Evolutionary conservation across 2,329 filamentous ascomycete genomes (phyloP), one percentile per base, ranked within the genome.

Genomic region (Fusarium metavorans): DNA sequence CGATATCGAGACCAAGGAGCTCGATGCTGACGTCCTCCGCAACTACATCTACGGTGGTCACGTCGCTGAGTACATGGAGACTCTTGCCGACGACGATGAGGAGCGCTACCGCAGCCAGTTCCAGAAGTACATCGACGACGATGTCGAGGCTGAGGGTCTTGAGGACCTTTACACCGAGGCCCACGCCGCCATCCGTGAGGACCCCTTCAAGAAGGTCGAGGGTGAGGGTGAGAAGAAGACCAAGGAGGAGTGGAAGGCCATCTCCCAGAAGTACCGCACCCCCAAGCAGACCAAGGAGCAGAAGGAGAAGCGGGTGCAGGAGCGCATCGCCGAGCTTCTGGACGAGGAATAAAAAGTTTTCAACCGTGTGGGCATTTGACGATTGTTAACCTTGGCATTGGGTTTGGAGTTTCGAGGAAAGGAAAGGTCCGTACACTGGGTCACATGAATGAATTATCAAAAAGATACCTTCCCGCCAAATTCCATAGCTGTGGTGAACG

Each of bases 31-130:
- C 87, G 93, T 92, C 80, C 94, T 99, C 85, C 95, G 96, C 91
- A 97, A 95, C 91, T 99, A 99, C 93, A 99, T 99, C 91, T 96
- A 94, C 87, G 97, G 91, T 84, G 96, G 97, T 74, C 97, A 99
- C 92, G 94, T 99, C 78, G 95, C 96, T 80, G 97, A 99, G 92
- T 99, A 99, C 93, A 99, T 99, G 97, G 97, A 99, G 93, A 97
- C 93, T 70, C 94, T 99, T 78, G 97, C 97, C 88, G 97, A 99
- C 83, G 97, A 99, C 85, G 97, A 99, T 84, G 97, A 99, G 94
- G 97, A 99, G 92, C 95, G 97, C 85, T 99, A 95, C 94, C 96
- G 96, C 91, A 92, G 91, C 81, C 97, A 99, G 91, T 99, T 99
- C 93, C 90, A 92, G 86, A 93, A 97, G 88, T 99, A 99, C 92